A percentile compares a stretch with the other conserved stretches of the same genome.
Conservation (phyloP, 2,329 filamentous ascomycete genomes). For the Lecanosticta acicola region DNA sequence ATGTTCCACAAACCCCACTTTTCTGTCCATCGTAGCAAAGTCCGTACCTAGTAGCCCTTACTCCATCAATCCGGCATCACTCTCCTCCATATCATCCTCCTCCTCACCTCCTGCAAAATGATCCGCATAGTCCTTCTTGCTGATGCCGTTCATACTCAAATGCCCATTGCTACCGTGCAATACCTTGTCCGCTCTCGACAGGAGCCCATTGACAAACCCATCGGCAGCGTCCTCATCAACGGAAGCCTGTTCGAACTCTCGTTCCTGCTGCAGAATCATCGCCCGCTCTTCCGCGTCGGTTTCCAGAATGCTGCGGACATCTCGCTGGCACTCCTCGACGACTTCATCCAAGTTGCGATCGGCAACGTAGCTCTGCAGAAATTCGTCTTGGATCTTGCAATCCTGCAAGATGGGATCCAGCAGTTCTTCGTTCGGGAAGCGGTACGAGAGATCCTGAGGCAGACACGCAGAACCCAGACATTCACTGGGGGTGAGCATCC, state of each 20-base stretch:
- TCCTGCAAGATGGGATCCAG: constrained; percentile 64
- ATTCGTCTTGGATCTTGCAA: constrained; percentile 65
- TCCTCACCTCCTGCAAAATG: not conserved
- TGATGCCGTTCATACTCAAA: not conserved
- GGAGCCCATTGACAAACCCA: not conserved
- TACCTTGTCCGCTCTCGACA: not conserved
- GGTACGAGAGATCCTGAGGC: constrained; percentile 53
- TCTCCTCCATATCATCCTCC: not conserved
- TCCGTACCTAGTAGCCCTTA: too few species aligned
- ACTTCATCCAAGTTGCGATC: constrained; percentile 66
- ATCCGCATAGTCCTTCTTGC: not conserved
- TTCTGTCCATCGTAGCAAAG: not conserved
- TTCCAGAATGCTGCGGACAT: not conserved
- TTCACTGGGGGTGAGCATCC: constrained; percentile 25
- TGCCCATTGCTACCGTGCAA: too few species aligned
- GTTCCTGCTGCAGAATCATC: not conserved
- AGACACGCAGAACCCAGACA: constrained; percentile 52
- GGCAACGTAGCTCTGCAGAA: constrained; percentile 59
- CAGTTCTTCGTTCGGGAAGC: constrained; percentile 51
- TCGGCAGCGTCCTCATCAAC: not conserved
- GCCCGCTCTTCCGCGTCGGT: not conserved
- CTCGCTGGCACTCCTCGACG: constrained; percentile 40
- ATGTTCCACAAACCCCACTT: not conserved
- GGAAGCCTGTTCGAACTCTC: not conserved
- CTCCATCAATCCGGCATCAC: not conserved